These are phyloP conservation scores for Licmophora abbreviata DNA, from an alignment of 108 stramenopile genomes.

Conservation along the genomic window DNA sequence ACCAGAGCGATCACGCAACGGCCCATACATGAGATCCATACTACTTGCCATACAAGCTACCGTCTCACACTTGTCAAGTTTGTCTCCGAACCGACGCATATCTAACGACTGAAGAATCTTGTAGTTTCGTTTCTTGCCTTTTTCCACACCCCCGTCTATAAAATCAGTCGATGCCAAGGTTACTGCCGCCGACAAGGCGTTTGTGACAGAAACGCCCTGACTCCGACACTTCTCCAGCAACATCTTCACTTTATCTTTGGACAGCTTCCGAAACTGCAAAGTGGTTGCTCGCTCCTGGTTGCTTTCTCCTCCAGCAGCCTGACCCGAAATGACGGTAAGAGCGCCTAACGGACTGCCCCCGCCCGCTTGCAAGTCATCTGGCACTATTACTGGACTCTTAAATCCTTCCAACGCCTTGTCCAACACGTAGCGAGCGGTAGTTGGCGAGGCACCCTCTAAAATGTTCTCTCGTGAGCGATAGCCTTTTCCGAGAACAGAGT, in stretches of 20 bases:
- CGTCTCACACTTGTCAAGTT: conserved; percentile 62
- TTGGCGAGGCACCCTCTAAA: conserved; percentile 22
- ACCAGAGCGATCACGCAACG: conserved; percentile 57
- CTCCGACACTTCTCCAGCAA: conserved; percentile 52
- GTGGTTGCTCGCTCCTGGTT: conserved; percentile 39
- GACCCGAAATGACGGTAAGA: conserved; percentile 65
- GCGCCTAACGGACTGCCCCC: conserved; percentile 43
- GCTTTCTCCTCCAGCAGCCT: conserved; percentile 57
- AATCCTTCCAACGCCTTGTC: conserved; percentile 76
- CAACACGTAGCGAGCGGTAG: conserved; percentile 56
- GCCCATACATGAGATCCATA: conserved; percentile 80
- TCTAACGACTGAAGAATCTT: conserved; percentile 82
- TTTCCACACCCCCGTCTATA: conserved; percentile 37
- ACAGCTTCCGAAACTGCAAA: conserved; percentile 55
- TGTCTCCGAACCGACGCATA: conserved; percentile 72
- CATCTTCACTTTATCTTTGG: conserved; percentile 37
- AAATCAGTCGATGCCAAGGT: conserved; percentile 74
- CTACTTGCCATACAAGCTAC: conserved; percentile 80
- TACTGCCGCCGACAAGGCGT: conserved; percentile 68
- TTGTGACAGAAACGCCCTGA: conserved; percentile 65
- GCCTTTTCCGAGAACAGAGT: conserved; percentile 54
- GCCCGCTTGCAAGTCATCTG: conserved; percentile 32
- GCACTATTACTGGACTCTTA: conserved; percentile 73
- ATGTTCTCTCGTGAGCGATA: conserved; percentile 45
- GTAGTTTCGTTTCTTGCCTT: conserved; percentile 55